Evolutionary conservation across 257 asterid species (phyloP), one percentile per base, ranked within the genome.

Genomic region (Euphrasia confusa): DNA sequence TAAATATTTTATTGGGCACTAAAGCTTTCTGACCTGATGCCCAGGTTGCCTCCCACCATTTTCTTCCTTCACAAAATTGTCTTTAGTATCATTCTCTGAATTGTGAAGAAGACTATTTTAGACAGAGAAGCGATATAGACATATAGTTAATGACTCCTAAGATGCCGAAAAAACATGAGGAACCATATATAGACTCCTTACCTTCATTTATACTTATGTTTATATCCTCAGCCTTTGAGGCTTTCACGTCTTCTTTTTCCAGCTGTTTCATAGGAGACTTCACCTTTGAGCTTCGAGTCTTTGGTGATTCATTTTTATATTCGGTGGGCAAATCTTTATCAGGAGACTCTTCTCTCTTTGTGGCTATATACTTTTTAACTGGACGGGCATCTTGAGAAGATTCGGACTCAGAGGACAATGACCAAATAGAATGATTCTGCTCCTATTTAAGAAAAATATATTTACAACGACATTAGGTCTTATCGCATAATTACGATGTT

Each of bases 391-490:
- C 87, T 60, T 48, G 83, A 61, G 78, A 65, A 70, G 86, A 72
- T 74, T 88, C 94, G 32, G 96, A 75, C 80, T 83, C 95, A 3
- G 94, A 85, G 69, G 94, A 80, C 74, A 88, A 39, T 11, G 89
- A 50, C 89, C 78, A 85, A 48, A 82, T 62, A 59, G 86, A 70
- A 68, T 58, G 75, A 32, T 68, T 55, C 49, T 61, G 64, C 66
- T 70, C 91, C 89, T 83, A 82, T 67, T 66, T 47, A 77, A 61
- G 66, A 69, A 72, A 61, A 70, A 58, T 53, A 57, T 56, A 44
- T 68, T 73, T 50, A 27, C 65, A 69, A 45, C 14, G 67, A 50
- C 67, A 71, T 54, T 67, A 64, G 56, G 40, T 30, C 54, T 53
- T 54, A 52, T 53, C 18, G 56, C 64, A 53, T 21, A 18, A 21